Conservation (phyloP, 2,329 filamentous ascomycete species). For the Bipolaris cookei region DNA sequence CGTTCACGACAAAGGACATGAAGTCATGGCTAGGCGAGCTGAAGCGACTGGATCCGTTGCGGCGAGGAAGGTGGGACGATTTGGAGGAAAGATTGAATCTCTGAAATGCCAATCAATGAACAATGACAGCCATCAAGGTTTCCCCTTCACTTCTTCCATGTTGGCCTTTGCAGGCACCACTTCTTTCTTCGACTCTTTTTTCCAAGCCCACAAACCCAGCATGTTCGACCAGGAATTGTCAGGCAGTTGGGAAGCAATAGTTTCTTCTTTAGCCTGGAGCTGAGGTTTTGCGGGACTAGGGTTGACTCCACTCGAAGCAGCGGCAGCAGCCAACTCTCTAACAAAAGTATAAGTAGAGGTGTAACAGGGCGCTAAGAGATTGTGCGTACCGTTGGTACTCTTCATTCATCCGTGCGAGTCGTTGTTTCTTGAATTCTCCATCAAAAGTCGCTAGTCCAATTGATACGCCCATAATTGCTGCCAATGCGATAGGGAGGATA, state of each 20-base stretch:
- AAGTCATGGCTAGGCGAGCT: constrained; percentile 66
- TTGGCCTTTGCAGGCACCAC: constrained; percentile 63
- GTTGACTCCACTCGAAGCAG: constrained; percentile 24
- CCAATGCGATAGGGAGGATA: constrained; percentile 43
- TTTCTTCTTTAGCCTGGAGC: constrained; percentile 17
- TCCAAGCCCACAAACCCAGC: constrained; percentile 46
- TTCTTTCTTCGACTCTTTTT: constrained; percentile 46
- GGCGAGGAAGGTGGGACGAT: constrained; percentile 77
- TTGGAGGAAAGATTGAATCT: constrained; percentile 60
- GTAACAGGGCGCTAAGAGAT: not conserved
- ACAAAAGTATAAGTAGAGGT: constrained; percentile 18
- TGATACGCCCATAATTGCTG: constrained; percentile 39
- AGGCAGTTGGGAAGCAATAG: constrained; percentile 12
- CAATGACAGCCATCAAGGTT: constrained; percentile 56
- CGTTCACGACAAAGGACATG: constrained; percentile 55
- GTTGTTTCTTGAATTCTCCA: constrained; percentile 44
- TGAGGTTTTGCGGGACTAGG: constrained; percentile 21
- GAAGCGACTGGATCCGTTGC: constrained; percentile 73
- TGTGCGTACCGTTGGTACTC: constrained; percentile 41
- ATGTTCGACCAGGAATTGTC: constrained; percentile 36
- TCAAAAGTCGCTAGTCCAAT: constrained; percentile 46
- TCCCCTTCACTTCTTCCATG: constrained; percentile 63
- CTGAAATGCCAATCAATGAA: constrained; percentile 24
- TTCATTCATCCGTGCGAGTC: constrained; percentile 39
- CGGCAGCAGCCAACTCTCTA: constrained; percentile 37